Evolutionary conservation across 2,329 filamentous ascomycete species (phyloP).

Genomic region (Fusarium drepaniforme): DNA sequence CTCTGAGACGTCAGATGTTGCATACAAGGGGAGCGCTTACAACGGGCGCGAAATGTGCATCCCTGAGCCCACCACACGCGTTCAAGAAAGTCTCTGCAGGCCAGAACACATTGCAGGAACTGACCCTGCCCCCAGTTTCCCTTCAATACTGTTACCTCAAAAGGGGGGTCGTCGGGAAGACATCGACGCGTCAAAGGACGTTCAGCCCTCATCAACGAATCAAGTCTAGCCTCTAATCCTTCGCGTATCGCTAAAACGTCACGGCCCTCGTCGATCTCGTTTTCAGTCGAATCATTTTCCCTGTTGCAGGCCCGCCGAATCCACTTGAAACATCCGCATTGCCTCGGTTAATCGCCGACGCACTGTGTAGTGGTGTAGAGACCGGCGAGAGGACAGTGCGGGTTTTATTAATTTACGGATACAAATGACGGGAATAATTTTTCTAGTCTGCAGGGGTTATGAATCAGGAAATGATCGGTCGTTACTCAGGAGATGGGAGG

Average conservation of each 20-base stretch:
- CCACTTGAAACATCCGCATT: background rate
- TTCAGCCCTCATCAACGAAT: background rate
- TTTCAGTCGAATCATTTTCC: background rate
- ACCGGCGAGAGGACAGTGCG: background rate
- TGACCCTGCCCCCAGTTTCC: background rate
- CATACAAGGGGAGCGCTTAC: too few relatives aligned
- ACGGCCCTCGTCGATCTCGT: background rate
- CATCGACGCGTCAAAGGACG: background rate
- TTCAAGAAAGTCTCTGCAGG: background rate
- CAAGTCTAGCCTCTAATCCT: background rate
- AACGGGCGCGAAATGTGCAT: background rate
- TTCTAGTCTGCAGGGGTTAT: background rate
- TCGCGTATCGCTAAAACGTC: conserved; percentile 2
- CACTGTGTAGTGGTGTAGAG: background rate
- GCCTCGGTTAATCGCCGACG: background rate
- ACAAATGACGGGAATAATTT: background rate
- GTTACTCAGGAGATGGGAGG: background rate
- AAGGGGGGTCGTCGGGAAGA: background rate
- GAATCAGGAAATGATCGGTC: background rate
- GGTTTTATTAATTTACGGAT: background rate
- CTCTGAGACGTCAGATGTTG: background rate
- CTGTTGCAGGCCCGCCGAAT: background rate
- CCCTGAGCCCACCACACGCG: background rate
- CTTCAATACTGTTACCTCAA: background rate
- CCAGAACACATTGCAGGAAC: background rate